phyloP scores from a whole-genome alignment of 78 protist genomes.

The Chrysochromulina tobinii region DNA sequence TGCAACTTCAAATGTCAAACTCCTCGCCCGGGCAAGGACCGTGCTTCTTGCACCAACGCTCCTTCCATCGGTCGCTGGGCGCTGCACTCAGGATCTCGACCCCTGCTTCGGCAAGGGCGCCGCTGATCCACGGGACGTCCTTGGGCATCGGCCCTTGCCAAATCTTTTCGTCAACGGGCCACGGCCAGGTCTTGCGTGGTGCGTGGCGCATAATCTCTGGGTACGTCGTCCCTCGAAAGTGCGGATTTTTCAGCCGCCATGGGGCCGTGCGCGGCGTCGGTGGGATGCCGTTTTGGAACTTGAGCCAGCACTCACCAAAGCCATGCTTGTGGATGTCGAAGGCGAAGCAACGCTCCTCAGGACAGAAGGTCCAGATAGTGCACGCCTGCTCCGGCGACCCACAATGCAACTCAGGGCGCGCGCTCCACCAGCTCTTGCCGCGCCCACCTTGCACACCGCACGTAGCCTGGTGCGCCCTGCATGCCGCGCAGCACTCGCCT shows the following conservation, averaged over 20 bases:
- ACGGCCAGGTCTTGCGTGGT: neutral
- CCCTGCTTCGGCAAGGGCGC: no score
- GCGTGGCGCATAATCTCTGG: neutral
- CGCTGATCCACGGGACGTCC: neutral
- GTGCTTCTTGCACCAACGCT: no score
- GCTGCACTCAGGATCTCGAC: no score
- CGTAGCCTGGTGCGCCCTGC: neutral
- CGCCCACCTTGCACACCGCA: neutral
- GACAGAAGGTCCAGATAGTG: neutral
- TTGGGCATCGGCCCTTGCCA: neutral
- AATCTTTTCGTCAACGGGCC: neutral
- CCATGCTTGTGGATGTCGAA: neutral
- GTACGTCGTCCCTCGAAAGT: neutral
- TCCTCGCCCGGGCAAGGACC: no score
- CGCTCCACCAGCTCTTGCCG: neutral
- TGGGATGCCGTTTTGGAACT: neutral
- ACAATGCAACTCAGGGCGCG: neutral
- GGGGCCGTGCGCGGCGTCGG: neutral
- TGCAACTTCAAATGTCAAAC: no score
- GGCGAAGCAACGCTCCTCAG: neutral
- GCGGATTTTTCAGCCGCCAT: neutral
- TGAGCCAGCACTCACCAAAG: neutral
- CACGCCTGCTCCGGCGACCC: neutral
- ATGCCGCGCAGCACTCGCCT: neutral
- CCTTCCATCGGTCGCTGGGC: no score